phyloP scores from a whole-genome alignment of 1,284 basidiomycete species.

The Tausonia pullulans region DNA sequence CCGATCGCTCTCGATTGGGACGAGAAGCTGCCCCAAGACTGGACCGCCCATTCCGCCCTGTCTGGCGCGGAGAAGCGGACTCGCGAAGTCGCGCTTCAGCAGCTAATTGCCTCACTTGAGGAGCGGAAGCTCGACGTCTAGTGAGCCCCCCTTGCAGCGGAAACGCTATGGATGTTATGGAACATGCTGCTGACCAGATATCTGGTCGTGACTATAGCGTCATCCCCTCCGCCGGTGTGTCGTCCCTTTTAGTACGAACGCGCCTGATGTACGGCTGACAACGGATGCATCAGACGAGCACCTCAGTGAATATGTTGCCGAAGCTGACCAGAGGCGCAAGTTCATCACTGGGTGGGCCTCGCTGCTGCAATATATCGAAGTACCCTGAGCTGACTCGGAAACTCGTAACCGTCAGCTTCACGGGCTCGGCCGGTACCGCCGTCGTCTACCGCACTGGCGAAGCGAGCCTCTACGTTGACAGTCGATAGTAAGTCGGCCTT shows the following conservation, averaged over 20 bases:
- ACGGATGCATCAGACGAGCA: conserved; percentile 11
- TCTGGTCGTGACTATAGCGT: neutral
- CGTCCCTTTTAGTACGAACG: neutral
- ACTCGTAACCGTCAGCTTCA: conserved; percentile 1
- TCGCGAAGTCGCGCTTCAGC: too few species aligned
- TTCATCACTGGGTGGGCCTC: conserved; percentile 14
- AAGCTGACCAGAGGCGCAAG: conserved; percentile 3
- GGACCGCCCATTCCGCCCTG: too few species aligned
- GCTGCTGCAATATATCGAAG: neutral
- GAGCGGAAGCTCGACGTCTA: conserved; percentile 9
- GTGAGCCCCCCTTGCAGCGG: neutral
- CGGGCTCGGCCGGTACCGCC: conserved; percentile 11
- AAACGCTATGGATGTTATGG: too few species aligned
- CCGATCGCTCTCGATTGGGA: too few species aligned
- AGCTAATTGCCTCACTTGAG: neutral
- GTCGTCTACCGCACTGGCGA: neutral
- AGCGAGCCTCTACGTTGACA: conserved; percentile 12
- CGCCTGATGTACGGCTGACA: too few species aligned
- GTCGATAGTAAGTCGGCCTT: conserved; percentile 5
- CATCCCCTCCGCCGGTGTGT: neutral
- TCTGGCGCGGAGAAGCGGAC: too few species aligned
- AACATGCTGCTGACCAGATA: too few species aligned
- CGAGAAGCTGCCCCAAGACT: too few species aligned
- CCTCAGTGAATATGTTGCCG: conserved; percentile 6
- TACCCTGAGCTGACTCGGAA: neutral